Evolutionary conservation across 352 stramenopile species (phyloP).

Genomic region (Blastocystis sp.): DNA sequence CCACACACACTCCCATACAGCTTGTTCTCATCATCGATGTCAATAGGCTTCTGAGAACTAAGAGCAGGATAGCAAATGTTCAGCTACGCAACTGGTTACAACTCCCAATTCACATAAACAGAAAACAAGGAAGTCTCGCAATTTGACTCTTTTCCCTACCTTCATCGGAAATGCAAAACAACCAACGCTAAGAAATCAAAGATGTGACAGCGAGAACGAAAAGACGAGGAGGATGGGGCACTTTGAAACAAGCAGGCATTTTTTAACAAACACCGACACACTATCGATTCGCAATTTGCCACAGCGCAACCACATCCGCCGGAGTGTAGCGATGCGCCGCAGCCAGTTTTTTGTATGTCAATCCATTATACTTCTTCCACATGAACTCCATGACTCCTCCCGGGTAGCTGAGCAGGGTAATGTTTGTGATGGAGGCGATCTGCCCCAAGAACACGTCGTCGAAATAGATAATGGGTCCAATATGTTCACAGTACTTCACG

Average conservation of each 20-base stretch:
- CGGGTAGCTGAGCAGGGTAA: slow-evolving; percentile 2
- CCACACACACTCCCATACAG: slow-evolving; percentile 63
- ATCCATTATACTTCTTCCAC: neutral
- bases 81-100: slow-evolving; percentile 74
- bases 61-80: slow-evolving; percentile 98
- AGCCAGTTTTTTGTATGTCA: neutral
- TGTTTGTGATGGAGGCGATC: slow-evolving; percentile 23
- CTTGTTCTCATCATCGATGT: slow-evolving; percentile 99
- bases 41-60: slow-evolving; percentile 93
- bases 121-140: neutral
- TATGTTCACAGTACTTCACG: slow-evolving; percentile 41
- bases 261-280: neutral
- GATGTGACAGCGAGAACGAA: too few relatives aligned
- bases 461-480: slow-evolving; percentile 49
- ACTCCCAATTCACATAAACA: neutral
- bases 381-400: neutral
- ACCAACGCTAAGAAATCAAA: too few relatives aligned
- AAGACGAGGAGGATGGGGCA: too few relatives aligned
- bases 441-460: slow-evolving; percentile 42
- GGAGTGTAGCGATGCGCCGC: slow-evolving; percentile 12
- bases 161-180: too few relatives aligned
- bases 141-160: too few relatives aligned
- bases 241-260: neutral
- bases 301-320: slow-evolving; percentile 19
- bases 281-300: slow-evolving; percentile 53